Base-by-base conservation (phyloP, 345 rosid species). In the Psidium friedrichsthalianum region DNA sequence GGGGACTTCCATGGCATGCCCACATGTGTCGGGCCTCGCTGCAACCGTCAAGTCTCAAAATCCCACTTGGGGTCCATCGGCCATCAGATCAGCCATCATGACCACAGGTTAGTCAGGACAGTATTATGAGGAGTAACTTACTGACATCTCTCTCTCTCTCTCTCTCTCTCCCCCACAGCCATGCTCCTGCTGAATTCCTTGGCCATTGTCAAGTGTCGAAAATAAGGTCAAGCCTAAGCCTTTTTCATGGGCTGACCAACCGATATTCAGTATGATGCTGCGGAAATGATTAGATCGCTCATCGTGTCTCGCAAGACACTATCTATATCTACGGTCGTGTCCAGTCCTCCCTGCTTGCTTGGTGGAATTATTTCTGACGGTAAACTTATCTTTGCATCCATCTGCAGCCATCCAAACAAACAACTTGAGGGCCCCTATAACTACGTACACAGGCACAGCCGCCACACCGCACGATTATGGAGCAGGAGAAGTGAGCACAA, bases 1-100 rank as follows among this genome's bases (percentile, higher is more conserved):
- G n/a, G 99, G 98, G 87, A 94, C 98, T 83, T 95, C 99, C 86
- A 94, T 95, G 98, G 87, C 99, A 21, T 91, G 96, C 86, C 98
- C 97, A 9, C 98, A 95, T 11, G 95, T 94, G 61, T 88, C 98
- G 8, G 98, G 93, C 51, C 86, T 94, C 69, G 96, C 92, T 47
- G 94, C 95, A 1, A 83, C 86, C 4, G 88, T 95, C 42, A 95
- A 95, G 90, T 89, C 93, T 53, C 91, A 56, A 40, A 89, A 94
- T 85, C 97, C 95, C 13, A 86, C 90, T 1, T 94, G 94, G 93
- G 80, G 90, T 53, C 94, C 98, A 42, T 91, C 98, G 3, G 95
- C 94, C 4, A 89, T 95, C 87, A 92, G 78, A 91, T 94, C 99
- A 16, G 99, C 97, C 86, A 93, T 94, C 51, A 91, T 94, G 97